phyloP scores from a whole-genome alignment of 305 asterid genomes.

The Caryopteris hybrid region DNA sequence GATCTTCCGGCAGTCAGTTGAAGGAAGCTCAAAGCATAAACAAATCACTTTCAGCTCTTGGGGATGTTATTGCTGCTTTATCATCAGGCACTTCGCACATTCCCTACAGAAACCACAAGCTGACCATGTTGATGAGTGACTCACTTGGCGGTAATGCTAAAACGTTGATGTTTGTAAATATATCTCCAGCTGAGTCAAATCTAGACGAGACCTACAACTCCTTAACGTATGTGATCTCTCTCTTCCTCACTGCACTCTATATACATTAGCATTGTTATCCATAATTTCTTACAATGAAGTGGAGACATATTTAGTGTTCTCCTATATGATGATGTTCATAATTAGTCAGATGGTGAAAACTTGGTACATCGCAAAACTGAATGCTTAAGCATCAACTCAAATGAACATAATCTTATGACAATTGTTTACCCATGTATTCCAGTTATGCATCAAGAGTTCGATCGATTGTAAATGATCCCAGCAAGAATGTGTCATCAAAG shows the following conservation, averaged over 20 bases:
- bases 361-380: no score
- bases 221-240: constrained; percentile 47
- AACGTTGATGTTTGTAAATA: constrained; percentile 88
- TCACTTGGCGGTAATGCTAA: constrained; percentile 97
- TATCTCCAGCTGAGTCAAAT: constrained; percentile 92
- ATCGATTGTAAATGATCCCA: constrained; percentile 79
- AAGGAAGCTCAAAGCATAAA: constrained; percentile 98
- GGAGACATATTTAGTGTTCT: neutral
- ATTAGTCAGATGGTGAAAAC: no score
- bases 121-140: constrained; percentile 97
- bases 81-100: constrained; percentile 81
- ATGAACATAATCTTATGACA: neutral
- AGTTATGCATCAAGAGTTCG: constrained; percentile 97
- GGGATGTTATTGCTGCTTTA: constrained; percentile 90
- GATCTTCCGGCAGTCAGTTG: constrained; percentile 78
- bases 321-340: no score
- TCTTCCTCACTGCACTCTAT: neutral
- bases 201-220: constrained; percentile 94
- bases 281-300: neutral
- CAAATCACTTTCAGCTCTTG: constrained; percentile 95
- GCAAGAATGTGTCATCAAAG: constrained; percentile 80
- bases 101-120: constrained; percentile 94
- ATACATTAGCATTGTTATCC: neutral
- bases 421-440: neutral
- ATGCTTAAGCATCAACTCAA: neutral